phyloP scores from a whole-genome alignment of 2,329 filamentous ascomycete genomes.

The Thielaviopsis euricoi region DNA sequence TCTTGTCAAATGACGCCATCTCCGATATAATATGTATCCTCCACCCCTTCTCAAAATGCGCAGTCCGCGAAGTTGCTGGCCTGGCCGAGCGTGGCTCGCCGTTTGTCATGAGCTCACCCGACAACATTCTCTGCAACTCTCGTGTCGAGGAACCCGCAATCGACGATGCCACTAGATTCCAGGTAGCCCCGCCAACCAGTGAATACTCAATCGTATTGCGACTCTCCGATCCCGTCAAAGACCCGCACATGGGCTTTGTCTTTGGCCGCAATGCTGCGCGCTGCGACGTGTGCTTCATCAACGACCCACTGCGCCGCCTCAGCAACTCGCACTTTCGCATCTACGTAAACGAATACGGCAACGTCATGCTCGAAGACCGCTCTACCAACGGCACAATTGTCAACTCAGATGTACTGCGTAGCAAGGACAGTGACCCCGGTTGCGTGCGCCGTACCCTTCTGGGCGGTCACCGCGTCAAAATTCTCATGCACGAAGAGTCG shows the following conservation, averaged over 20 bases:
- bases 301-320: slow-evolving; percentile 54
- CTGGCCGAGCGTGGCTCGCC: slow-evolving; percentile 31
- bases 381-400: slow-evolving; percentile 95
- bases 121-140: slow-evolving; percentile 30
- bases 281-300: slow-evolving; percentile 56
- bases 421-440: slow-evolving; percentile 20
- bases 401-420: slow-evolving; percentile 49
- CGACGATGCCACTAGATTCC: slow-evolving; percentile 32
- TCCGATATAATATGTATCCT: slow-evolving; percentile 82
- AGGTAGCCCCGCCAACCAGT: slow-evolving; percentile 30
- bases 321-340: slow-evolving; percentile 97
- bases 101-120: slow-evolving; percentile 32
- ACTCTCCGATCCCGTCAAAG: slow-evolving; percentile 56
- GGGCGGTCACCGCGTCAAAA: slow-evolving; percentile 56
- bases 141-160: slow-evolving; percentile 31
- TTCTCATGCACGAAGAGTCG: slow-evolving; percentile 36
- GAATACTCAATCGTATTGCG: slow-evolving; percentile 61
- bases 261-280: slow-evolving; percentile 62
- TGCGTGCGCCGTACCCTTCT: slow-evolving; percentile 44
- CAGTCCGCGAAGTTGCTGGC: slow-evolving; percentile 50
- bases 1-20: slow-evolving; percentile 66
- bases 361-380: slow-evolving; percentile 81
- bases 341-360: slow-evolving; percentile 69
- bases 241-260: slow-evolving; percentile 56
- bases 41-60: slow-evolving; percentile 58